phyloP scores from a whole-genome alignment of 1,284 basidiomycete species.

The Puccinia hordei region DNA sequence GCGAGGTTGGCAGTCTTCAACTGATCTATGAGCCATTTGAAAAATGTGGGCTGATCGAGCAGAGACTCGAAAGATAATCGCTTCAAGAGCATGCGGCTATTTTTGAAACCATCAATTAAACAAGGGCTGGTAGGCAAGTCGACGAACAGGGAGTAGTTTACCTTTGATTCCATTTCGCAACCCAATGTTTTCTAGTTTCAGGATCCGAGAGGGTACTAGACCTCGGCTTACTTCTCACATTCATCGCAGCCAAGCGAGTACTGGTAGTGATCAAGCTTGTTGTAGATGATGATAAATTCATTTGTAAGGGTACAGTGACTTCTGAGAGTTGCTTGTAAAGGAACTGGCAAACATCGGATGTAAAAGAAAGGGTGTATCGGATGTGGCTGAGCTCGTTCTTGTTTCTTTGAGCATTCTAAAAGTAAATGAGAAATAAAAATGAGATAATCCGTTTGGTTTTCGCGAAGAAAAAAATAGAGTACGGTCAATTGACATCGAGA shows the following conservation, averaged over 20 bases:
- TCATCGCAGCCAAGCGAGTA: slow-evolving; percentile 30
- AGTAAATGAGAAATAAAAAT: neutral
- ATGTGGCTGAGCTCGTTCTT: slow-evolving; percentile 50
- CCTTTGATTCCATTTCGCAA: slow-evolving; percentile 78
- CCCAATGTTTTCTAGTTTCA: slow-evolving; percentile 73
- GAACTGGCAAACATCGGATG: slow-evolving; percentile 61
- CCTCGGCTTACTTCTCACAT: slow-evolving; percentile 78
- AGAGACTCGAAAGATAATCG: slow-evolving; percentile 78
- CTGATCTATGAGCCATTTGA: slow-evolving; percentile 80
- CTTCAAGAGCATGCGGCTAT: slow-evolving; percentile 55
- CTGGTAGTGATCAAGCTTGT: slow-evolving; percentile 36
- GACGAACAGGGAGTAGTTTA: slow-evolving; percentile 57
- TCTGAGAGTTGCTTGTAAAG: slow-evolving; percentile 84
- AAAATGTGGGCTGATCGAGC: slow-evolving; percentile 76
- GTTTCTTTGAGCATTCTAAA: slow-evolving; percentile 47
- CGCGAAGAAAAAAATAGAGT: neutral
- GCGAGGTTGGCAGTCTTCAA: slow-evolving; percentile 75
- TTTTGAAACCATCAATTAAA: slow-evolving; percentile 12
- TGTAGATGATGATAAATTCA: slow-evolving; percentile 64
- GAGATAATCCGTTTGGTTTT: neutral
- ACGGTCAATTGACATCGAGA: neutral
- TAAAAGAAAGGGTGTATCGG: slow-evolving; percentile 45
- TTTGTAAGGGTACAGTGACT: slow-evolving; percentile 77
- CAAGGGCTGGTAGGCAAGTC: neutral
- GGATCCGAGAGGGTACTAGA: slow-evolving; percentile 70